Evolutionary conservation across 768 basidiomycete genomes (phyloP).

Genomic region (Fomitopsis pulvina): DNA sequence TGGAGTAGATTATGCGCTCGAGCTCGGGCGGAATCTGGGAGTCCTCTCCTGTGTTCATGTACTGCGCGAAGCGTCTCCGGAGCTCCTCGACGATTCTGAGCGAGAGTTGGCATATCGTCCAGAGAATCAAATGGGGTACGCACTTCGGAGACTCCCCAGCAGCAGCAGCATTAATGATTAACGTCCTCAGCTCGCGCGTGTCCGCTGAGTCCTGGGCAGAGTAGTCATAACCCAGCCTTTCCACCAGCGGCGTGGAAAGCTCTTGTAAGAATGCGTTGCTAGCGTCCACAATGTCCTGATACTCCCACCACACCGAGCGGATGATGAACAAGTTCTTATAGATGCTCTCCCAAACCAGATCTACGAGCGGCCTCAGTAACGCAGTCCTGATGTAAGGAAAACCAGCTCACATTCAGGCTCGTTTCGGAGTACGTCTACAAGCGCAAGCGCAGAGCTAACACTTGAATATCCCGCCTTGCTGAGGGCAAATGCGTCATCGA

Average conservation of each 20-base stretch:
- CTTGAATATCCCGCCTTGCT: slow-evolving; percentile 75
- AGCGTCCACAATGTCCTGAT: slow-evolving; percentile 42
- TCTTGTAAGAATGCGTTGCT: slow-evolving; percentile 29
- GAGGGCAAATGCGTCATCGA: slow-evolving; percentile 76
- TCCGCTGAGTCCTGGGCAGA: slow-evolving; percentile 58
- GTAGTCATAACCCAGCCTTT: slow-evolving; percentile 76
- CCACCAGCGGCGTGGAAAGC: slow-evolving; percentile 69
- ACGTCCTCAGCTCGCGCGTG: slow-evolving; percentile 64
- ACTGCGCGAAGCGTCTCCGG: slow-evolving; percentile 60
- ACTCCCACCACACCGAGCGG: slow-evolving; percentile 78
- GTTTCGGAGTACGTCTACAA: slow-evolving; percentile 59
- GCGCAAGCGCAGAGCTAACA: slow-evolving; percentile 68
- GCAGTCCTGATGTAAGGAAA: background rate
- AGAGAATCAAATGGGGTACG: background rate
- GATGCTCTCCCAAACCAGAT: slow-evolving; percentile 78
- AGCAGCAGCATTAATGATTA: slow-evolving; percentile 57
- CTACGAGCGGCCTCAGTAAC: slow-evolving; percentile 30
- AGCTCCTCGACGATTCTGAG: slow-evolving; percentile 71
- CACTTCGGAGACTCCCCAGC: slow-evolving; percentile 36
- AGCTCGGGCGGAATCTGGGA: slow-evolving; percentile 79
- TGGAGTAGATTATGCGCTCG: slow-evolving; percentile 44
- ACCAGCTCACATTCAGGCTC: slow-evolving; percentile 71
- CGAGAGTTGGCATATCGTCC: slow-evolving; percentile 1
- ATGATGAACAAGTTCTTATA: slow-evolving; percentile 47
- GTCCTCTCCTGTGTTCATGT: slow-evolving; percentile 66